These are phyloP conservation scores for Aspergillus asperescens DNA, from an alignment of 495 filamentous ascomycete genomes.

Conservation along the genomic window DNA sequence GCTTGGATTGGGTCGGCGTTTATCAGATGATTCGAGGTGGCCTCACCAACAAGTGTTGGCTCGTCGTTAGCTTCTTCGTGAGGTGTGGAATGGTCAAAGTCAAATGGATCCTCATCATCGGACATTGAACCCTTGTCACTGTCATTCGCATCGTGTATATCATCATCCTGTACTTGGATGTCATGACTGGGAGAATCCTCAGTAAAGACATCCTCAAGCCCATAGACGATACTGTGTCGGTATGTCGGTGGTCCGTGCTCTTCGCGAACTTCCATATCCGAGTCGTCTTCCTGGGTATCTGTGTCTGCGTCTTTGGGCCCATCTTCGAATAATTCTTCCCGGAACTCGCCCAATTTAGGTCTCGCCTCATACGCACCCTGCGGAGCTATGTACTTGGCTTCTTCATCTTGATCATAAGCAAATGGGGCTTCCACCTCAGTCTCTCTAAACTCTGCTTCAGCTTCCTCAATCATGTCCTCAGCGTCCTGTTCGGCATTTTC, in stretches of 20 bases:
- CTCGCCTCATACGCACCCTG: not conserved
- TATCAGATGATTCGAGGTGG: not conserved
- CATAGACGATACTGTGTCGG: slow-evolving; percentile 1
- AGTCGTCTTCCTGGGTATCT: slow-evolving; percentile 6
- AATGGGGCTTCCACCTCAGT: not conserved
- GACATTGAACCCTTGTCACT: slow-evolving; percentile 5
- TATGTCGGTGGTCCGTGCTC: not conserved
- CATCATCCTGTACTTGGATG: not conserved
- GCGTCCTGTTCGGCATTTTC: slow-evolving; percentile 13
- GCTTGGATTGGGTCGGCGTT: slow-evolving; percentile 11
- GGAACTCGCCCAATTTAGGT: not conserved
- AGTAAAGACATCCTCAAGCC: slow-evolving; percentile 20
- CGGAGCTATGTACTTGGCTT: not conserved
- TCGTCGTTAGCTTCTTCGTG: slow-evolving; percentile 21
- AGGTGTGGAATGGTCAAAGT: not conserved
- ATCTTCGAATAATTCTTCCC: not conserved
- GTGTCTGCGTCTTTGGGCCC: not conserved
- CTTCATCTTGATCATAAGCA: not conserved
- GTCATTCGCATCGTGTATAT: not conserved
- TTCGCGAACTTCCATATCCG: not conserved
- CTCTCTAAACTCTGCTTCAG: slow-evolving; percentile 13
- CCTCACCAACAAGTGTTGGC: slow-evolving; percentile 12
- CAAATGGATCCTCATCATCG: slow-evolving; percentile 14
- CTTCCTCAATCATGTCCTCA: slow-evolving; percentile 10
- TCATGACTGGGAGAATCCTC: not conserved